A percentile compares a stretch with the other conserved stretches of the same genome.
Conservation (phyloP, 257 asterid species). For the Solanum gandarillasii region DNA sequence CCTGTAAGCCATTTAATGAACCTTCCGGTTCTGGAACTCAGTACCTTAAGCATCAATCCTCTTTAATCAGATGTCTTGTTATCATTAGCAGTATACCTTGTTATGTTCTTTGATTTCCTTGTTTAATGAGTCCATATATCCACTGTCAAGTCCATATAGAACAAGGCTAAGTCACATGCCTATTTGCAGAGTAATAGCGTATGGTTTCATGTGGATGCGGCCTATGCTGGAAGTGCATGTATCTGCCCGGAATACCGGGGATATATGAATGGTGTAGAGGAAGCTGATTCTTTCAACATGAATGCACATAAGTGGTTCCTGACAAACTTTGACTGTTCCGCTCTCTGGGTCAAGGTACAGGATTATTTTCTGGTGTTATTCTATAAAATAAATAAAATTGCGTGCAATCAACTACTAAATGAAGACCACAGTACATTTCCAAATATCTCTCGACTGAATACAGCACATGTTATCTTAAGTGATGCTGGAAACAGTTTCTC, state of each 20-base stretch:
- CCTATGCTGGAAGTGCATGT: constrained; percentile 98
- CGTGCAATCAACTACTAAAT: not conserved
- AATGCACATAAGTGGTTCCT: constrained; percentile 94
- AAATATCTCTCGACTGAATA: not conserved
- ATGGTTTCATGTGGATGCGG: constrained; percentile 98
- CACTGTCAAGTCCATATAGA: not conserved
- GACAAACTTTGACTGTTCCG: constrained; percentile 95
- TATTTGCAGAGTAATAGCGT: constrained; percentile 50
- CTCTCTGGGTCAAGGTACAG: constrained; percentile 92
- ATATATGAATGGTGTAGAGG: constrained; percentile 70
- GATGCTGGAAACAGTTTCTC: not conserved
- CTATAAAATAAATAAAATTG: not conserved
- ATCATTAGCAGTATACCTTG: not conserved
- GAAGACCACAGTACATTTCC: not conserved
- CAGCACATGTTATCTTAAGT: not conserved
- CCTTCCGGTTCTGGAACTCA: not conserved
- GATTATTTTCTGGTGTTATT: not conserved
- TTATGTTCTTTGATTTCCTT: not conserved
- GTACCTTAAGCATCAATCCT: not conserved
- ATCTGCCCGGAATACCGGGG: constrained; percentile 82
- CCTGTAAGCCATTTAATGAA: not conserved
- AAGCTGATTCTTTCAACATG: constrained; percentile 86
- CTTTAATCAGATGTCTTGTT: not conserved
- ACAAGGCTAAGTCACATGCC: not conserved
- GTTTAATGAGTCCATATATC: not conserved